Evolutionary conservation across 23 red algal genomes (phyloP).

Genomic region (Chondrus crispus): DNA sequence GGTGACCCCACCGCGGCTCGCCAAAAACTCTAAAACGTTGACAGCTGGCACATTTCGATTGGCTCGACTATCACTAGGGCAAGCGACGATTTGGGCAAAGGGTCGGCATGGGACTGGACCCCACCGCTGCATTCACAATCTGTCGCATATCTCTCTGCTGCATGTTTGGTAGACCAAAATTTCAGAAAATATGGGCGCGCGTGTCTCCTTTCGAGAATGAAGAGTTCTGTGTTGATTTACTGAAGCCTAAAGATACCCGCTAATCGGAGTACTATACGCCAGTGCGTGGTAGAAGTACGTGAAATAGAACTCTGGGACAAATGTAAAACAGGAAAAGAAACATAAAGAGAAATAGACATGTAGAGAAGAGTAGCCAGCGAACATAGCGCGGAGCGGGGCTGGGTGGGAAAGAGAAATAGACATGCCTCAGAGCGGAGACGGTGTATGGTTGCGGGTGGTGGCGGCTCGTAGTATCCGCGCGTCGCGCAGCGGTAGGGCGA

Average conservation of each 20-base stretch:
- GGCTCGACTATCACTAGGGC: no score
- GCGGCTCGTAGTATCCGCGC: background rate
- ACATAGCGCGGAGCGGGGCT: background rate
- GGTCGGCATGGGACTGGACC: no score
- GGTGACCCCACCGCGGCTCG: no score
- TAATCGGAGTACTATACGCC: background rate
- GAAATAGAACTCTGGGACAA: background rate
- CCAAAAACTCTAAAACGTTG: no score
- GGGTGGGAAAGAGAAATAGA: background rate
- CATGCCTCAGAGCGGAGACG: no score
- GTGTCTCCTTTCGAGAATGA: background rate
- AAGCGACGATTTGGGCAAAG: no score
- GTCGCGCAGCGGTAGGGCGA: background rate
- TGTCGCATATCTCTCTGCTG: no score
- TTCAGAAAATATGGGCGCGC: no score
- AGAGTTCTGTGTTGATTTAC: background rate
- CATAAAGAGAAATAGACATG: background rate
- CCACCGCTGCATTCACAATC: no score
- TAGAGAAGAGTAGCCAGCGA: background rate
- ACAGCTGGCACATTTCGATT: no score
- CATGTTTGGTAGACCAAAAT: no score
- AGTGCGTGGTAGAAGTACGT: background rate
- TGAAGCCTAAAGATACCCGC: background rate
- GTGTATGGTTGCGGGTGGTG: background rate
- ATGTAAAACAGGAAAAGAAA: background rate